phyloP scores from a whole-genome alignment of 805 yeast species.

The Trichomonascus vanleenenianus region DNA sequence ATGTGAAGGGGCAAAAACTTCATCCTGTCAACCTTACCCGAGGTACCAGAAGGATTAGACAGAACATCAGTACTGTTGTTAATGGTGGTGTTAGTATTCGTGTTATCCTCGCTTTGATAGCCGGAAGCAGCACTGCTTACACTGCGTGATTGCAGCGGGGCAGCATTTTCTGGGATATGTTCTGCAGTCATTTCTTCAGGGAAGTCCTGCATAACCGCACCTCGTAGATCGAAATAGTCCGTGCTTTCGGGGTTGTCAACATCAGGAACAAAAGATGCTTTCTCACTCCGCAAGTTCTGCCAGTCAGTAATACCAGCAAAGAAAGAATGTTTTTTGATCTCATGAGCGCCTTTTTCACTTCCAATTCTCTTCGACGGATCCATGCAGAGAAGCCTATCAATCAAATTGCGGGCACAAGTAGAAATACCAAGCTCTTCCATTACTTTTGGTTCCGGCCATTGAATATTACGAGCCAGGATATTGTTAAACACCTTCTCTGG shows the following conservation, averaged over 20 bases:
- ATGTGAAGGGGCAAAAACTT: constrained; percentile 37
- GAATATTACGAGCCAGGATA: constrained; percentile 62
- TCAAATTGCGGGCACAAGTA: constrained; percentile 41
- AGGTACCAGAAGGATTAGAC: background rate
- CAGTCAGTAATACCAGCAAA: constrained; percentile 60
- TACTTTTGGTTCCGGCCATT: constrained; percentile 67
- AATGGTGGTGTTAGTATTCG: background rate
- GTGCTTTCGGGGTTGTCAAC: constrained; percentile 78
- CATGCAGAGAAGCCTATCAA: constrained; percentile 49
- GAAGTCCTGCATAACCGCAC: constrained; percentile 66
- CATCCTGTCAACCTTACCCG: constrained; percentile 4
- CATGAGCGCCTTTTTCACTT: constrained; percentile 53
- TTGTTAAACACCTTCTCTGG: constrained; percentile 79
- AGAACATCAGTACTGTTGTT: background rate
- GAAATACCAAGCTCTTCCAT: constrained; percentile 3
- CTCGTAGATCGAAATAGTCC: constrained; percentile 85
- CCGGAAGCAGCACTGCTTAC: background rate
- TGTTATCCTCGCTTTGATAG: constrained; percentile 10
- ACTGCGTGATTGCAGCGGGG: constrained; percentile 11
- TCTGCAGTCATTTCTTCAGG: constrained; percentile 35
- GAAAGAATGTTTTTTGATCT: constrained; percentile 72
- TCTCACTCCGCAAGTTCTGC: constrained; percentile 64
- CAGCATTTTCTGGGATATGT: background rate
- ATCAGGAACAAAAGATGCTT: constrained; percentile 72
- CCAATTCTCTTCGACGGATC: constrained; percentile 71